These are phyloP conservation scores for Hermanozyma aechmeae DNA, from an alignment of 805 yeast species.

Conservation along the genomic window DNA sequence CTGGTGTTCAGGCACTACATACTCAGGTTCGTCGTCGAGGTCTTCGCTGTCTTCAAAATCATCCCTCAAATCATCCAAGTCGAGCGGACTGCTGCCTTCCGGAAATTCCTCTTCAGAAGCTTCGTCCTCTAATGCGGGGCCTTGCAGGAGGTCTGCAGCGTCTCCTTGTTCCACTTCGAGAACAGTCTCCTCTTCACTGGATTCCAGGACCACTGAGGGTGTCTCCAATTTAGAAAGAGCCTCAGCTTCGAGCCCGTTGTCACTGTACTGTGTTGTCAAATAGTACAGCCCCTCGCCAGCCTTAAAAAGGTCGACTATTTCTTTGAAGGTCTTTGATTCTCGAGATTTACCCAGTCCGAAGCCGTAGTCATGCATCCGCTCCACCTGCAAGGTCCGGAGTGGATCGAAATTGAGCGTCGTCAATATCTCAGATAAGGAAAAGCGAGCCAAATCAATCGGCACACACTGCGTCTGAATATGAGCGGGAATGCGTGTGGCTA, in stretches of 20 bases:
- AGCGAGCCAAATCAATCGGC: too few species aligned
- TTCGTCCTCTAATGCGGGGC: background rate
- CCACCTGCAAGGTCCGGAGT: slow-evolving; percentile 46
- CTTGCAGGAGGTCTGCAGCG: background rate
- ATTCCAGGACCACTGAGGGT: too few species aligned
- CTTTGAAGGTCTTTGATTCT: slow-evolving; percentile 38
- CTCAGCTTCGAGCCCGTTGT: slow-evolving; percentile 22
- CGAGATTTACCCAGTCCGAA: slow-evolving; percentile 59
- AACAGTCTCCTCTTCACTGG: slow-evolving; percentile 12
- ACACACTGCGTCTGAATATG: too few species aligned
- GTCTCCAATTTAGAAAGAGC: too few species aligned
- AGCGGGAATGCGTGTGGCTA: too few species aligned
- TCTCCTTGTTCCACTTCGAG: slow-evolving; percentile 1
- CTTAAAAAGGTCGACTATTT: slow-evolving; percentile 35
- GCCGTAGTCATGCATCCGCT: slow-evolving; percentile 49
- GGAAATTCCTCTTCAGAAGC: background rate
- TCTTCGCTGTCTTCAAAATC: slow-evolving; percentile 34
- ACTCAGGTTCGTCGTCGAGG: slow-evolving; percentile 13
- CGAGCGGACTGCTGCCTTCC: slow-evolving; percentile 12
- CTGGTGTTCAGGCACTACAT: slow-evolving; percentile 11
- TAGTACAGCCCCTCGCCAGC: slow-evolving; percentile 41
- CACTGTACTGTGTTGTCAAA: slow-evolving; percentile 62
- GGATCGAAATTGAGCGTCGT: too few species aligned
- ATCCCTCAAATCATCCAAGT: slow-evolving; percentile 36
- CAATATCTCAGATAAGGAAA: too few species aligned